phyloP scores from a whole-genome alignment of 805 yeast genomes.

The Teunomyces kruisii region DNA sequence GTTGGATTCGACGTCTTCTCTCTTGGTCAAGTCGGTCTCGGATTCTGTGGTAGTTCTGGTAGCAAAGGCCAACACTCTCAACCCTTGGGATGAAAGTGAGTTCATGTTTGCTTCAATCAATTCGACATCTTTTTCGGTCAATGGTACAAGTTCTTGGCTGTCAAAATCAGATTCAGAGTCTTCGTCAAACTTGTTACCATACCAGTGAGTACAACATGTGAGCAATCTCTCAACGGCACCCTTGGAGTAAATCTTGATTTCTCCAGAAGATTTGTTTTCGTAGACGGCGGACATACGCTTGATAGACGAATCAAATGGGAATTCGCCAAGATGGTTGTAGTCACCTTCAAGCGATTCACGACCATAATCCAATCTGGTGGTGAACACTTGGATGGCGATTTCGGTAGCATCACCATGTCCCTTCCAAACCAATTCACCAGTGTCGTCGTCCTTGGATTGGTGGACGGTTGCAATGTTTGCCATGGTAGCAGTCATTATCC shows the following conservation, averaged over 20 bases:
- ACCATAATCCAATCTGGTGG: slow-evolving; percentile 54
- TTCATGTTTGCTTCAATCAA: slow-evolving; percentile 56
- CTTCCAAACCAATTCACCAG: slow-evolving; percentile 55
- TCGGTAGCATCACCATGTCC: slow-evolving; percentile 91
- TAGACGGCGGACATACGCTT: slow-evolving; percentile 72
- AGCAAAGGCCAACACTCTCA: slow-evolving; percentile 63
- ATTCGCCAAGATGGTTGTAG: slow-evolving; percentile 56
- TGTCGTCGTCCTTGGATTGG: slow-evolving; percentile 41
- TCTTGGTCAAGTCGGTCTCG: slow-evolving; percentile 17
- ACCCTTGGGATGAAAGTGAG: slow-evolving; percentile 60
- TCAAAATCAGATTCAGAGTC: slow-evolving; percentile 17
- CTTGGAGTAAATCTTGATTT: slow-evolving; percentile 50
- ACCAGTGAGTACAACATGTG: slow-evolving; percentile 56
- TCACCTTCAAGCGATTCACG: slow-evolving; percentile 38
- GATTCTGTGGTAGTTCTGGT: slow-evolving; percentile 27
- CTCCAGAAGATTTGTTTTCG: slow-evolving; percentile 17
- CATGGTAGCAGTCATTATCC: slow-evolving; percentile 67
- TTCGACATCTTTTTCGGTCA: slow-evolving; percentile 41
- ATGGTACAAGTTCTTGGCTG: slow-evolving; percentile 15
- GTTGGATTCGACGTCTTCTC: slow-evolving; percentile 48
- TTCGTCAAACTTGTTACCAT: slow-evolving; percentile 30
- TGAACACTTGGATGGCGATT: slow-evolving; percentile 80
- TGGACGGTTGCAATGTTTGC: slow-evolving; percentile 77
- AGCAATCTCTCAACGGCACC: slow-evolving; percentile 78
- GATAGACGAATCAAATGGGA: slow-evolving; percentile 72